phyloP scores from a whole-genome alignment of 2,329 filamentous ascomycete species.

The Ophiostoma sp. region DNA sequence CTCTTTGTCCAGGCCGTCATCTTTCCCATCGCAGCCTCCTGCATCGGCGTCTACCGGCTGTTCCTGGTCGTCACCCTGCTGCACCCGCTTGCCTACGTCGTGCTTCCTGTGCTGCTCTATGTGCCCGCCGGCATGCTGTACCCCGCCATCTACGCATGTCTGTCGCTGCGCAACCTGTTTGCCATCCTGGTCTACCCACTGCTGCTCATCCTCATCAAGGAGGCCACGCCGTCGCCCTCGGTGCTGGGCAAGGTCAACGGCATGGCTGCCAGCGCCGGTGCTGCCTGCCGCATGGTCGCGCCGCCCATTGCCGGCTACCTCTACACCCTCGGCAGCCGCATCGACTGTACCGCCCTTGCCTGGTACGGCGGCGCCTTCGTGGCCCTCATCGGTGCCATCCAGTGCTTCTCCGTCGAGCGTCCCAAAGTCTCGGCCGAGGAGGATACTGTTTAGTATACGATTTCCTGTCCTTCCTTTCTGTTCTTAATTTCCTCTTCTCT shows the following conservation, averaged over 20 bases:
- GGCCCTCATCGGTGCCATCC: slow-evolving; percentile 52
- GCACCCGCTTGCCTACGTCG: slow-evolving; percentile 56
- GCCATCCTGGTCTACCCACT: slow-evolving; percentile 61
- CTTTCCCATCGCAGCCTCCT: slow-evolving; percentile 55
- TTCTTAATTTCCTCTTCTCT: not conserved
- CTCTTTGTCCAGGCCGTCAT: slow-evolving; percentile 67
- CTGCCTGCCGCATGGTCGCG: slow-evolving; percentile 61
- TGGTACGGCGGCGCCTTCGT: slow-evolving; percentile 59
- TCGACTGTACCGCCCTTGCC: slow-evolving; percentile 55
- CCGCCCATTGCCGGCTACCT: slow-evolving; percentile 60
- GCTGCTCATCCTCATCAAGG: slow-evolving; percentile 62
- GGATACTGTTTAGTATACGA: not conserved
- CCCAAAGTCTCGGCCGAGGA: not conserved
- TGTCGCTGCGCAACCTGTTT: slow-evolving; percentile 54
- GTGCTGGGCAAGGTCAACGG: slow-evolving; percentile 62
- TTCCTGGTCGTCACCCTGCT: slow-evolving; percentile 54
- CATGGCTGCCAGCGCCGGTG: slow-evolving; percentile 59
- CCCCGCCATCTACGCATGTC: slow-evolving; percentile 53
- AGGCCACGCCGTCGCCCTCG: slow-evolving; percentile 52
- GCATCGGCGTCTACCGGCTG: slow-evolving; percentile 53
- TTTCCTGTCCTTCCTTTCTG: not conserved
- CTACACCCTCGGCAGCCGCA: slow-evolving; percentile 54
- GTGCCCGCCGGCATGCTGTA: slow-evolving; percentile 49
- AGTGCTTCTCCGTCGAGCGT: slow-evolving; percentile 52
- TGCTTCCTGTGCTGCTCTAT: slow-evolving; percentile 54